phyloP scores from a whole-genome alignment of 768 basidiomycete genomes.

The Lanmaoa rubissima region DNA sequence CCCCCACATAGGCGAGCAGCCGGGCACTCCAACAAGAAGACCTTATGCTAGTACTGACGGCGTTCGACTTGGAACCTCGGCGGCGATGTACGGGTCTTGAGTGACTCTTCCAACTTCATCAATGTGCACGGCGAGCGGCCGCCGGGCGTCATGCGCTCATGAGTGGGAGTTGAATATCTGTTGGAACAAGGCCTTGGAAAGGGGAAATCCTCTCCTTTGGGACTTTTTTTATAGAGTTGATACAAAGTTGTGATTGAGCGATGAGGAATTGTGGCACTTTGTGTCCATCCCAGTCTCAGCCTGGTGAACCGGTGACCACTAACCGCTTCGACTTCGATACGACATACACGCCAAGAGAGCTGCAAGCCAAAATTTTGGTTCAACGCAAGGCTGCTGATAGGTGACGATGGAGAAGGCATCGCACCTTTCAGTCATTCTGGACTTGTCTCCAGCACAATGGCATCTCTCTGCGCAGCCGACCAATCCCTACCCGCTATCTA shows the following conservation, averaged over 20 bases:
- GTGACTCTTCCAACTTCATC: neutral
- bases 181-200: neutral
- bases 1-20: neutral
- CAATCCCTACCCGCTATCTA: slow-evolving; percentile 53
- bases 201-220: neutral
- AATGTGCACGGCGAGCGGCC: neutral
- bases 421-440: slow-evolving; percentile 82
- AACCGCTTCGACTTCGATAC: neutral
- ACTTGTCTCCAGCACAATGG: slow-evolving; percentile 88
- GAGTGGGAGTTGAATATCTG: too few relatives aligned
- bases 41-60: neutral
- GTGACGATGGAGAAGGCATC: slow-evolving; percentile 45
- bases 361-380: neutral
- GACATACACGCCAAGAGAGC: too few relatives aligned
- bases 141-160: neutral
- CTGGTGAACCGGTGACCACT: too few relatives aligned
- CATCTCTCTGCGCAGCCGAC: slow-evolving; percentile 56
- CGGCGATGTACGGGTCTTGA: neutral
- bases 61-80: neutral
- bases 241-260: neutral
- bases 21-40: neutral
- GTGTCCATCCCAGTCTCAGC: too few relatives aligned
- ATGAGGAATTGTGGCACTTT: neutral
- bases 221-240: neutral
- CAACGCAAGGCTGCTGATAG: neutral